Percentiles rank a stretch among this genome's conserved stretches.
phyloP scores from a whole-genome alignment of 805 yeast species.

The Henningerozyma blattae region DNA sequence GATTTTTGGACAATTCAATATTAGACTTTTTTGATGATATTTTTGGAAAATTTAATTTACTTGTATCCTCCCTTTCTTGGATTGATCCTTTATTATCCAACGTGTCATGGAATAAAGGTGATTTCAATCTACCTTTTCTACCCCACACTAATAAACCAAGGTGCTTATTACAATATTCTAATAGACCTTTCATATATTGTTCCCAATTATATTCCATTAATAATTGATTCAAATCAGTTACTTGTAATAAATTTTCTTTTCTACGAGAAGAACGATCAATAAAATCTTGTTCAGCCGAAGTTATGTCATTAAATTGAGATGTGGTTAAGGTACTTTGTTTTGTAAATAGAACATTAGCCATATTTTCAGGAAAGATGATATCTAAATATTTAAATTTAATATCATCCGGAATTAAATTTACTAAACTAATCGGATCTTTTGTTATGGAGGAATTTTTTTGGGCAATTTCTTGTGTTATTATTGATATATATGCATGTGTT shows the following conservation, averaged over 20 bases:
- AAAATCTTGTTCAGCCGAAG: constrained; percentile 75
- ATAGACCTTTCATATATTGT: constrained; percentile 63
- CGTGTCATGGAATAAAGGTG: constrained; percentile 9
- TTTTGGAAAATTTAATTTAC: neutral
- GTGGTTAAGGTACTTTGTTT: constrained; percentile 1
- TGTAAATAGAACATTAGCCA: constrained; percentile 30
- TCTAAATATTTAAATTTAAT: constrained; percentile 44
- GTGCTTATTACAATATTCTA: constrained; percentile 67
- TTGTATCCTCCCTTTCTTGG: neutral
- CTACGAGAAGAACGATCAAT: constrained; percentile 62
- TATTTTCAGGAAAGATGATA: constrained; percentile 58
- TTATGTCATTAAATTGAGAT: constrained; percentile 30
- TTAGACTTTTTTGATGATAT: too few relatives aligned
- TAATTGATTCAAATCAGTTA: constrained; percentile 37
- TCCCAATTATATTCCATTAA: constrained; percentile 78
- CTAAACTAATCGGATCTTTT: constrained; percentile 7
- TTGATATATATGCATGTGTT: constrained; percentile 91
- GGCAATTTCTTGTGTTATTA: too few relatives aligned
- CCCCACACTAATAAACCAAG: constrained; percentile 69
- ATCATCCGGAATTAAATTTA: constrained; percentile 5
- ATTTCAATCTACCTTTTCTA: constrained; percentile 29
- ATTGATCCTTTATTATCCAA: neutral
- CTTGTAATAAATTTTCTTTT: constrained; percentile 43
- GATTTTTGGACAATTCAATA: too few relatives aligned
- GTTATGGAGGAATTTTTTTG: too few relatives aligned